These are phyloP conservation scores for Scheffersomyces titani DNA, from an alignment of 1,139 yeast genomes.

Conservation along the genomic window DNA sequence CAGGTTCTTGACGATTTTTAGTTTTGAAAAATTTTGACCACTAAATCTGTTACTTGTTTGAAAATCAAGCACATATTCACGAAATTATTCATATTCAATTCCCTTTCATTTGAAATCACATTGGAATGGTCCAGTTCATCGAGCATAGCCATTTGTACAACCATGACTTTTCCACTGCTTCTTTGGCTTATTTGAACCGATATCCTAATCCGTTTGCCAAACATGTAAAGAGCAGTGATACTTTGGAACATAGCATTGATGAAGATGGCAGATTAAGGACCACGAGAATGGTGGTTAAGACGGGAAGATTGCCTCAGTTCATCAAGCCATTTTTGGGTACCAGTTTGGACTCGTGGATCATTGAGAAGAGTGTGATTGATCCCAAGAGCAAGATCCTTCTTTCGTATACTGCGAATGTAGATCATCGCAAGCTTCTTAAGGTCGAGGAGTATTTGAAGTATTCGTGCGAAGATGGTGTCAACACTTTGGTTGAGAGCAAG, in stretches of 20 bases:
- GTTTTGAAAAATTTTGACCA: not conserved
- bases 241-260: conserved; percentile 62
- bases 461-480: conserved; percentile 22
- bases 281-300: conserved; percentile 74
- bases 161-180: conserved; percentile 71
- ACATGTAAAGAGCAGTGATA: conserved; percentile 88
- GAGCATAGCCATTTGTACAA: conserved; percentile 56
- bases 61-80: not conserved
- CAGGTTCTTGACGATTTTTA: not conserved
- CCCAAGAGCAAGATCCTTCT: conserved; percentile 56
- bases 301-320: conserved; percentile 82
- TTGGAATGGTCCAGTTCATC: conserved; percentile 65
- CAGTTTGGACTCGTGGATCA: conserved; percentile 76
- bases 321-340: conserved; percentile 75
- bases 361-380: conserved; percentile 78
- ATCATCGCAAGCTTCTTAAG: conserved; percentile 76
- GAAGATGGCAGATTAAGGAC: conserved; percentile 65
- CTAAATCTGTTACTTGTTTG: not conserved
- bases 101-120: not conserved
- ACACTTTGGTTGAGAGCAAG: conserved; percentile 46
- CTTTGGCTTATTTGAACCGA: conserved; percentile 78
- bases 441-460: conserved; percentile 78
- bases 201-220: conserved; percentile 89
- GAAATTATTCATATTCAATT: not conserved
- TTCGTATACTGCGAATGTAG: conserved; percentile 82